Base-by-base conservation (phyloP, 169 alveolate species). In the Eimeria sp. region DNA sequence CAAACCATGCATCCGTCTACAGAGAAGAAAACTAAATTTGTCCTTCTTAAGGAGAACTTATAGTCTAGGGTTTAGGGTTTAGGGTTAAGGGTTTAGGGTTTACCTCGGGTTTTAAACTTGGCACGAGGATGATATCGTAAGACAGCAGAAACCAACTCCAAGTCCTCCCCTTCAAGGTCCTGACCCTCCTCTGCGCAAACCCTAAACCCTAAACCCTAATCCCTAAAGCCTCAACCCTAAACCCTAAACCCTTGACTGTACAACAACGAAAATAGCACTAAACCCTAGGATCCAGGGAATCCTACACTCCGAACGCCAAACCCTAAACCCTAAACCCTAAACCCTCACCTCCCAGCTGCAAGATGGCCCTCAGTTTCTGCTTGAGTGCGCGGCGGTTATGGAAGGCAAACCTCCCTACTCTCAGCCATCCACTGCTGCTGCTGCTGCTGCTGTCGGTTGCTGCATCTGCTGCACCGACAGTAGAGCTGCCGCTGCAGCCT, bases 111-210 rank as follows among this genome's bases (percentile, higher is more conserved):
- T 40, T 88, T 88, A 5, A 45, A 43, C 47, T 88, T 65, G 22
- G 94, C 94, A 14, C 95, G 47, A 47, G 98, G 97, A 72, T 97
- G 97, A 54, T 89, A 57, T 34, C 75, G 61, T 90, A 97, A 49
- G 82, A 97, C 95, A 45, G 73, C 96, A 18, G 40, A 40, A 61
- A 97, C 45, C 58, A 97, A 84, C 84, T 96, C 92, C 57, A 43
- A 86, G 67, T 94, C 92, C 43, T 96, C 97, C 25, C 98, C 98
- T 49, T 89, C 86, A 25, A 97, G 97, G 27, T 82, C 82, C 65
- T 54, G 95, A 14, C 84, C 97, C 9, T 76, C 94, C 67, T 61
- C 94, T 88, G 94, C 80, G 40, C 78, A 67, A n/a, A 67, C 61
- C 70, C 20, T 61, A 61, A 61, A 61, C 70, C 70, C 70, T 61